Evolutionary conservation across 2,329 filamentous ascomycete species (phyloP), one percentile per base, ranked within the genome.

Genomic region (Berkeleyomyces basicola): DNA sequence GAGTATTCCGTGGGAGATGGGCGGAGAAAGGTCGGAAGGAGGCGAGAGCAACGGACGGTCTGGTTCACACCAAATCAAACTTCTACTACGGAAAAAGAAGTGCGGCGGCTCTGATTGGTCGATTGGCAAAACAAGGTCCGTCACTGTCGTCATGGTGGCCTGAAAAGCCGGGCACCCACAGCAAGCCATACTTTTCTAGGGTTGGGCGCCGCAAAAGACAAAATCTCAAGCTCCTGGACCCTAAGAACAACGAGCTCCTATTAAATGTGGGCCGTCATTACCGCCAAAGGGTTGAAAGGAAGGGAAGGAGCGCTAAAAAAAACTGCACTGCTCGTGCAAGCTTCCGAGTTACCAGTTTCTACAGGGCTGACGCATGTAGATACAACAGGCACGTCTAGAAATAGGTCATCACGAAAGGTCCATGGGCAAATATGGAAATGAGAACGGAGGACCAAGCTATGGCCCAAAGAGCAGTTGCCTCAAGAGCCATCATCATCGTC

Each of bases 91-190:
- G 61, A 61, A 64, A 61, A 49, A 55, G 49, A 36, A n/a, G 51
- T 49, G 5, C 9, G n/a, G 33, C 40, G 3, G 16, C n/a, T 61
- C 10, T 64, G 58, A 64, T 64, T 64, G 62, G 62, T 51, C 51
- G 44, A 60, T 49, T 44, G 44, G 3, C 3, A 3, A n/a, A 5
- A 3, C 9, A 57, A 37, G 53, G n/a, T 40, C 6, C 7, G 58
- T 16, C 16, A 36, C 16, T 53, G 39, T 44, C 55, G 51, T 58
- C 40, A 59, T 59, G 43, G 37, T 36, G 36, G 61, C 61, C 61
- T 63, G 55, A 63, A 59, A 59, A 59, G 36, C 61, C 36, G 62
- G 62, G 58, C 62, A 58, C 16, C 43, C n/a, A 40, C n/a, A 4
- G 33, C 23, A 23, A 31, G 39, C 0, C 1, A 16, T 40, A 39